phyloP scores from a whole-genome alignment of 495 filamentous ascomycete genomes.

The Daldinia grandis region DNA sequence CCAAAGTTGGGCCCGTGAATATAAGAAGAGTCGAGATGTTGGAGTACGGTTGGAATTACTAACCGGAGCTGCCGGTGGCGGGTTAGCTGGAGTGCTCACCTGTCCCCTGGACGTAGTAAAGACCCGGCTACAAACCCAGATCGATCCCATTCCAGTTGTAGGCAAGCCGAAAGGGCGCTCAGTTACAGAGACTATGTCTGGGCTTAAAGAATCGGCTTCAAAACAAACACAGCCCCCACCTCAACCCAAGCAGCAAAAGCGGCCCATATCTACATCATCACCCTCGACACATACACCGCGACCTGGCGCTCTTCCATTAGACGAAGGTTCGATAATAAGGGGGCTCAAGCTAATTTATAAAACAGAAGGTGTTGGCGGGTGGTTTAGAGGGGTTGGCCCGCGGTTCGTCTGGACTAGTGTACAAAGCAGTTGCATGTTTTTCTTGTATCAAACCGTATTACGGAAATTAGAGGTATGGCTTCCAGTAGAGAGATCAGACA shows the following conservation, averaged over 20 bases:
- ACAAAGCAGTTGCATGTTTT: slow-evolving; percentile 95
- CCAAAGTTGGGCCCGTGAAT: slow-evolving; percentile 79
- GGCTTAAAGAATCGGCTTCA: slow-evolving; percentile 25
- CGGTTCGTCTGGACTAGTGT: slow-evolving; percentile 97
- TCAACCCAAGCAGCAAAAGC: slow-evolving; percentile 57
- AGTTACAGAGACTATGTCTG: slow-evolving; percentile 22
- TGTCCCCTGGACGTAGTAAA: slow-evolving; percentile 98
- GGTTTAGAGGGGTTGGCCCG: slow-evolving; percentile 95
- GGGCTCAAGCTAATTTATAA: slow-evolving; percentile 87
- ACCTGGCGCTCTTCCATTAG: slow-evolving; percentile 76
- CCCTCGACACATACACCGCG: slow-evolving; percentile 79
- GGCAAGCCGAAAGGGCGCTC: slow-evolving; percentile 39
- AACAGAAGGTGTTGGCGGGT: slow-evolving; percentile 85
- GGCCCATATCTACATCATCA: slow-evolving; percentile 84
- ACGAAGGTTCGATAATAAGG: slow-evolving; percentile 87
- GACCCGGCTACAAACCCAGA: slow-evolving; percentile 94
- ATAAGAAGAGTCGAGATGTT: slow-evolving; percentile 74
- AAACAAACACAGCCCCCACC: slow-evolving; percentile 35
- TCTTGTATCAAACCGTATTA: slow-evolving; percentile 90
- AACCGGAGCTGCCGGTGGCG: slow-evolving; percentile 91
- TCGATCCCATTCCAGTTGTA: slow-evolving; percentile 59
- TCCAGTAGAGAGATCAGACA: slow-evolving; percentile 48
- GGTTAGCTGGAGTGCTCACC: slow-evolving; percentile 91
- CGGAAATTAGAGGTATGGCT: slow-evolving; percentile 70
- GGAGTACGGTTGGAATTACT: slow-evolving; percentile 85